Conservation (phyloP, 805 yeast species). For the Lachancea sp. region DNA sequence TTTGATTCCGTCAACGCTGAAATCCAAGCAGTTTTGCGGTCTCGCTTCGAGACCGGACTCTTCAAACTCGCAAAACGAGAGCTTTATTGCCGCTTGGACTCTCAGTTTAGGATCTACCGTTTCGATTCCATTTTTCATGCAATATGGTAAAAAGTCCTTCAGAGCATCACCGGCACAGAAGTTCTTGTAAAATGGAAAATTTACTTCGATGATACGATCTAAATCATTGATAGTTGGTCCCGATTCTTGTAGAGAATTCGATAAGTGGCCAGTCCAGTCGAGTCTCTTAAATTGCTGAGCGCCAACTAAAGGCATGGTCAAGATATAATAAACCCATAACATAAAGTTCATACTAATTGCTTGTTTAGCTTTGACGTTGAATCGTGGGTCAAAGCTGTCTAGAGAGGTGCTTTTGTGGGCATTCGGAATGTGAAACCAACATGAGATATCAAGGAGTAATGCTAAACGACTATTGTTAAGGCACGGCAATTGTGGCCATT, state of each 20-base stretch:
- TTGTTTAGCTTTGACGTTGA: neutral
- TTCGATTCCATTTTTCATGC: conserved; percentile 39
- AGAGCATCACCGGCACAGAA: conserved; percentile 40
- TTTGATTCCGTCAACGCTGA: neutral
- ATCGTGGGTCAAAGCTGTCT: neutral
- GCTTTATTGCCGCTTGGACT: conserved; percentile 39
- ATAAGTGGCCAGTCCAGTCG: neutral
- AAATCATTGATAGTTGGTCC: neutral
- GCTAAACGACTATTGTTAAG: neutral
- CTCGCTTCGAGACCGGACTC: conserved; percentile 37
- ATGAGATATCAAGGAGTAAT: conserved; percentile 1
- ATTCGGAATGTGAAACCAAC: neutral
- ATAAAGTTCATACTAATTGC: neutral
- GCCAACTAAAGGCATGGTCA: neutral
- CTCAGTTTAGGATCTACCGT: conserved; percentile 30
- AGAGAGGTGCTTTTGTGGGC: neutral
- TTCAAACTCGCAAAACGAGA: conserved; percentile 51
- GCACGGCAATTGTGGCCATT: no score
- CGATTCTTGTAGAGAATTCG: neutral
- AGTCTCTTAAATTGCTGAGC: neutral
- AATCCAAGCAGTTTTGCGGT: conserved; percentile 19
- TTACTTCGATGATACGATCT: conserved; percentile 11
- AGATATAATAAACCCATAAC: neutral
- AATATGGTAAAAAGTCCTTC: conserved; percentile 35
- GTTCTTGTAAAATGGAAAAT: conserved; percentile 22